Base-by-base conservation (phyloP, 768 basidiomycete species). In the Suillus fuscotomentosus region DNA sequence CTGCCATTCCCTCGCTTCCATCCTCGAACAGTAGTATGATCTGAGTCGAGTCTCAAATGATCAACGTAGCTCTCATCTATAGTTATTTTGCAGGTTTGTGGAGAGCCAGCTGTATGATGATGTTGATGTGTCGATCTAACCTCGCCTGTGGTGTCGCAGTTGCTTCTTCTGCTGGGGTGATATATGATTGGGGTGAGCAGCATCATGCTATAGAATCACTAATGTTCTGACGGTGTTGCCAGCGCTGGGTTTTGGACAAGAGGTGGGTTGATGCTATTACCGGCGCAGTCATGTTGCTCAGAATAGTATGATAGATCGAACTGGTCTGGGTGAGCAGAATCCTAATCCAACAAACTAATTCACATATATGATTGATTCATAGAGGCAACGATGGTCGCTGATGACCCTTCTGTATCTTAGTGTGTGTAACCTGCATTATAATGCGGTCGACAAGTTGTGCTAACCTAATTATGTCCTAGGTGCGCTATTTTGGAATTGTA, bases 31-130 rank as follows among this genome's bases (percentile, higher is more conserved):
- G 13, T 39, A 39, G 9, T 45, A n/a, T 45, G 43, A 45, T 9
- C 8, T 31, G 31, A 31, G 31, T 86, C 80, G 31, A 67, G 89
- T 45, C 8, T 45, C 20, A 9, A n/a, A 45, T 45, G 9, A 45
- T 45, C 20, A 45, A 45, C 20, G 9, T 20, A 20, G 9, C 7
- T 45, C 43, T 20, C 20, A n/a, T 45, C 6, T 20, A 88, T 66
- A 24, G 85, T 73, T n/a, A 57, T 11, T 34, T 20, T 7, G 3
- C 20, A 45, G 43, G 43, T 45, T n/a, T 5, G 43, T 45, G 20
- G 20, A 43, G 20, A 43, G 20, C 43, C 43, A 45, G 5, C 20
- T 9, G 9, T 9, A 45, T 45, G 43, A 10, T 4, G 4, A 45
- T 45, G 17, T 9, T 10, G 31, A 6, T 6, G 31, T 45, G 20